Conservation (phyloP, 371 early-diverging fungal species). For the Apophysomyces ossiformis region DNA sequence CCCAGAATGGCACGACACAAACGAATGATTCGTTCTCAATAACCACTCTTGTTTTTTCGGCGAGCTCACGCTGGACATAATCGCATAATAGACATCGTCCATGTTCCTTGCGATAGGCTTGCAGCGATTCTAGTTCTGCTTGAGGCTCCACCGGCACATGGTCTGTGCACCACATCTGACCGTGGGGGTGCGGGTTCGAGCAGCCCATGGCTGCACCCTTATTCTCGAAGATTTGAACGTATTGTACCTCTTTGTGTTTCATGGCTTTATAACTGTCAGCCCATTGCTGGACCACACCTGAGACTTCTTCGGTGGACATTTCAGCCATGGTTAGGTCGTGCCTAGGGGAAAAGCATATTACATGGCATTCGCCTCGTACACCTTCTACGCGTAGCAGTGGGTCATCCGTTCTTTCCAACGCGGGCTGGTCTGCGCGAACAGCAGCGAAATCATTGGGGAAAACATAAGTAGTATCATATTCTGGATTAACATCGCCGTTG, state of each 20-base stretch:
- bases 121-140: constrained; percentile 68
- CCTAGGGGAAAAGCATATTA: constrained; percentile 88
- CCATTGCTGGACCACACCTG: constrained; percentile 81
- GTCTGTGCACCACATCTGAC: constrained; percentile 92
- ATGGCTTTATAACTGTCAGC: constrained; percentile 56
- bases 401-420: constrained; percentile 28
- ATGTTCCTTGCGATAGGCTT: constrained; percentile 54
- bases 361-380: constrained; percentile 83
- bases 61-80: constrained; percentile 71
- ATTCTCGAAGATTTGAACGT: constrained; percentile 96
- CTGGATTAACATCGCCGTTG: constrained; percentile 75
- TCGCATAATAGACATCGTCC: constrained; percentile 79
- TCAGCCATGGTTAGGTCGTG: constrained; percentile 91
- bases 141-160: constrained; percentile 79
- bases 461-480: constrained; percentile 74
- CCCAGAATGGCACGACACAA: constrained; percentile 93
- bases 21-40: constrained; percentile 80
- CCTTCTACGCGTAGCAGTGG: constrained; percentile 68
- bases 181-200: constrained; percentile 93
- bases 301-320: constrained; percentile 68
- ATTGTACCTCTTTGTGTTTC: constrained; percentile 55
- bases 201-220: constrained; percentile 97
- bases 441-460: constrained; percentile 94
- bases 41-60: constrained; percentile 71
- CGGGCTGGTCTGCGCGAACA: constrained; percentile 71